These are phyloP conservation scores for Dendrobium officinale DNA, from an alignment of 106 monocot genomes.

Conservation along the genomic window DNA sequence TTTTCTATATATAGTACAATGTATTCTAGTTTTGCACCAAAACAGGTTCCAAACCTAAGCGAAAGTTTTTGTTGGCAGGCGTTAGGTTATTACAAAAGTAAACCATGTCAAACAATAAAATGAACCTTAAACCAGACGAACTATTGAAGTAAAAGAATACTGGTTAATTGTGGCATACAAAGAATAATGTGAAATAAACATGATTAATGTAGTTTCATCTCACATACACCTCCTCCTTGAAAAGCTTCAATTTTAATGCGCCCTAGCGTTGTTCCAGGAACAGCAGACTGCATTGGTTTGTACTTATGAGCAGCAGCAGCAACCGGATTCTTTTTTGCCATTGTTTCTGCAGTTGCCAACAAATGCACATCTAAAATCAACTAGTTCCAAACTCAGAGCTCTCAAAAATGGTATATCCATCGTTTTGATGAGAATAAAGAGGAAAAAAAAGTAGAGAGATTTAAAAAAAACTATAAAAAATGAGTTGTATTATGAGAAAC, in stretches of 20 bases:
- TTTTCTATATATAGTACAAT: not conserved
- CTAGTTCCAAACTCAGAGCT: not conserved
- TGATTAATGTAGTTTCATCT: not conserved
- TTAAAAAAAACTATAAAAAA: not conserved
- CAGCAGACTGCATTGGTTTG: constrained; percentile 95
- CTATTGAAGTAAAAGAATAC: not conserved
- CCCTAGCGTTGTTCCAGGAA: constrained; percentile 96
- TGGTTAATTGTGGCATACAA: not conserved
- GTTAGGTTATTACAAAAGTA: not conserved
- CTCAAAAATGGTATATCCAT: not conserved
- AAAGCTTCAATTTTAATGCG: constrained; percentile 97
- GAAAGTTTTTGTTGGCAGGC: not conserved
- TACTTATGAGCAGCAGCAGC: constrained; percentile 97
- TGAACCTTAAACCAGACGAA: not conserved
- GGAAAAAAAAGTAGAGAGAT: not conserved
- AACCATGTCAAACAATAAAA: not conserved
- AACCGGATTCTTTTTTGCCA: constrained; percentile 82
- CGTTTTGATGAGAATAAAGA: not conserved
- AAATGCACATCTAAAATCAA: not conserved
- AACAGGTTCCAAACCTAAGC: not conserved
- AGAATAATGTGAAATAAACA: not conserved
- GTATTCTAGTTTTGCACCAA: not conserved
- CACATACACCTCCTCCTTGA: constrained; percentile 72
- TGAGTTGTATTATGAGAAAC: too few relatives aligned
- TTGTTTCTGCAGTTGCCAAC: constrained; percentile 44